phyloP scores from a whole-genome alignment of 441 rosid species.

The Pelargonium citronellum region DNA sequence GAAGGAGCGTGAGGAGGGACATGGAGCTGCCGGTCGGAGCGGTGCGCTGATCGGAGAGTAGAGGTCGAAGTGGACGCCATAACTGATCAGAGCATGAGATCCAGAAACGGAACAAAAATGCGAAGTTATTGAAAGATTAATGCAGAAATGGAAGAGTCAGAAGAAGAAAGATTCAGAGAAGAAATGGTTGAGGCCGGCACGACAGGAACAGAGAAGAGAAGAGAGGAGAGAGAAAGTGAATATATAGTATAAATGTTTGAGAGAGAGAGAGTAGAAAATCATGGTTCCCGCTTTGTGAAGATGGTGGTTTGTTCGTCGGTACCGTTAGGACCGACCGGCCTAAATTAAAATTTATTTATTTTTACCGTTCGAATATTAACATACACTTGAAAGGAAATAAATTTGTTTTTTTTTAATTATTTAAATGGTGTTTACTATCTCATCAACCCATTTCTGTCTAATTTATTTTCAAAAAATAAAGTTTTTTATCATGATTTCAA shows the following conservation, averaged over 20 bases:
- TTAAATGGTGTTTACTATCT: not conserved
- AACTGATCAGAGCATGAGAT: not conserved
- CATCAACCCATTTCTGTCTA: not conserved
- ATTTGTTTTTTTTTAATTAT: no score
- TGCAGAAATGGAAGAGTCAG: conserved; percentile 2
- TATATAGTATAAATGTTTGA: not conserved
- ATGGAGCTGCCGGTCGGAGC: conserved; percentile 32
- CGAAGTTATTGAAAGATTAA: not conserved
- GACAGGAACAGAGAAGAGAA: conserved; percentile 11
- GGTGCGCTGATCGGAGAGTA: conserved; percentile 25
- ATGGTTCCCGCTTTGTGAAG: conserved; percentile 30
- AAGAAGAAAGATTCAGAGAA: conserved; percentile 8
- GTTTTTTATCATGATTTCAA: no score
- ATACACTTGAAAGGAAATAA: not conserved
- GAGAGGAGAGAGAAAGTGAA: conserved; percentile 1
- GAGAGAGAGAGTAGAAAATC: not conserved
- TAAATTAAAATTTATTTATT: not conserved
- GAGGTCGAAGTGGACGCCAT: conserved; percentile 26
- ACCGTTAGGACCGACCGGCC: conserved; percentile 18
- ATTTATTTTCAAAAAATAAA: no score
- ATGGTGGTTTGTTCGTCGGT: not conserved
- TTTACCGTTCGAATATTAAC: not conserved
- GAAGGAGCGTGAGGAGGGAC: conserved; percentile 26
- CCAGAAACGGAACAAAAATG: not conserved
- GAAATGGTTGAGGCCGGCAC: conserved; percentile 38